Evolutionary conservation across 208 protist species (phyloP), one percentile per base, ranked within the genome.

Genomic region (Leptomonas seymouri): DNA sequence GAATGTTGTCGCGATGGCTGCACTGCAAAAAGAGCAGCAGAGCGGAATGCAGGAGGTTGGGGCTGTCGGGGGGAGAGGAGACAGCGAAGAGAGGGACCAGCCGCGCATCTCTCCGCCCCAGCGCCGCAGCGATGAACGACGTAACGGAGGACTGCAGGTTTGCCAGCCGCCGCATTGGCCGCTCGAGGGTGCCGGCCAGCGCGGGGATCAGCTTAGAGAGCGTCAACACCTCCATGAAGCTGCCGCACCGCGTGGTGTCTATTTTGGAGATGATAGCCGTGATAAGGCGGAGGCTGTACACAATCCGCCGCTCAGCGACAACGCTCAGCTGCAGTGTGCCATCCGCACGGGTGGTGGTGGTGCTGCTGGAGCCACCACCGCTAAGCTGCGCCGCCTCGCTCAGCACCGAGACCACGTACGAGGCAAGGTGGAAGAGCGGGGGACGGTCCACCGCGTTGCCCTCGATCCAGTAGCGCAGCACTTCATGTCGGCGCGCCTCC

Each of bases 101-200:
- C 23, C 49, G 56, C 11, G 28, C 67, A 39, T 74, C 67, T 27
- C 60, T 66, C 11, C 65, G 54, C n/a, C 71, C 49, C 36, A 81
- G 64, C 41, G 82, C 55, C 18, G 78, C 56, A 0, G 83, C 63
- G 23, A 93, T 25, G 45, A 89, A 77, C 6, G 81, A 56, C 3
- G 80, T 71, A n/a, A 78, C 66, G 28, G 84, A 83, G 14, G 84
- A 83, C 60, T 93, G 84, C 59, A 86, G 23, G 71, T 90, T 90
- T 21, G 82, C 69, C 44, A 67, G 58, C 0, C 71, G 63, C 44
- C 84, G 87, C 30, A 46, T 30, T 14, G 68, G 53, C 18, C 18
- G 36, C 49, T 36, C 60, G 23, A 90, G 66, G 42, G 63, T 50
- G 1, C 30, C 18, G 25, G 57, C 54, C 30, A 85, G 28, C 20